Conservation (phyloP, 208 protist species). For the Leishmania lainsoni region DNA sequence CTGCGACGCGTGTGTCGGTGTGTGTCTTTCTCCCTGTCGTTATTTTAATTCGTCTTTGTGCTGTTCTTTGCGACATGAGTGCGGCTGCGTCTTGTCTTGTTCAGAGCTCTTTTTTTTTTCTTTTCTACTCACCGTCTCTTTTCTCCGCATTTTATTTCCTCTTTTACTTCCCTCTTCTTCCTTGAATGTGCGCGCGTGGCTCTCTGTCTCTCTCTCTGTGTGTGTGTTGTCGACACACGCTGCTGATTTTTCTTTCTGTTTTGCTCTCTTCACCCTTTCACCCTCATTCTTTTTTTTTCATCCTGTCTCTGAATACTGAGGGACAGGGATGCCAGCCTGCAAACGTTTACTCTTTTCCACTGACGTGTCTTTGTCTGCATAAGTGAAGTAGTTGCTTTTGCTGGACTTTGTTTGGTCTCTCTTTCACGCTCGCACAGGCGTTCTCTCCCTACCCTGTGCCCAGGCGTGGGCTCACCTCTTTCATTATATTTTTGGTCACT, state of each 20-base stretch:
- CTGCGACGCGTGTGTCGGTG: background rate
- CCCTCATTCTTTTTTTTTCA: background rate
- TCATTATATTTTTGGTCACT: background rate
- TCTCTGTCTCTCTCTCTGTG: background rate
- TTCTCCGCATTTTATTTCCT: background rate
- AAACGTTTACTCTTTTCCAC: background rate
- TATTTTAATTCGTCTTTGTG: background rate
- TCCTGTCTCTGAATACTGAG: background rate
- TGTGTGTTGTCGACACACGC: slow-evolving; percentile 3
- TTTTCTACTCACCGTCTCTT: background rate
- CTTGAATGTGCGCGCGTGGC: background rate
- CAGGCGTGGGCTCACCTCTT: background rate
- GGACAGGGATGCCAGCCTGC: background rate
- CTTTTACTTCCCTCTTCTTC: background rate
- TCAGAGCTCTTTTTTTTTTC: background rate
- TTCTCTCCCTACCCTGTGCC: background rate
- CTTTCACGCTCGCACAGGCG: background rate
- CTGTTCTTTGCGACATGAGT: background rate
- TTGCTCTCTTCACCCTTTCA: background rate
- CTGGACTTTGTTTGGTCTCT: background rate
- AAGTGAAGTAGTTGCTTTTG: background rate
- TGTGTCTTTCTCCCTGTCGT: background rate
- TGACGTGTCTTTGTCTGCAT: background rate
- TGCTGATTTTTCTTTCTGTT: background rate
- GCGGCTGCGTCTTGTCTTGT: background rate